Evolutionary conservation across 2,329 filamentous ascomycete genomes (phyloP), one percentile per base, ranked within the genome.

Genomic region (Cyphellophora attinorum): DNA sequence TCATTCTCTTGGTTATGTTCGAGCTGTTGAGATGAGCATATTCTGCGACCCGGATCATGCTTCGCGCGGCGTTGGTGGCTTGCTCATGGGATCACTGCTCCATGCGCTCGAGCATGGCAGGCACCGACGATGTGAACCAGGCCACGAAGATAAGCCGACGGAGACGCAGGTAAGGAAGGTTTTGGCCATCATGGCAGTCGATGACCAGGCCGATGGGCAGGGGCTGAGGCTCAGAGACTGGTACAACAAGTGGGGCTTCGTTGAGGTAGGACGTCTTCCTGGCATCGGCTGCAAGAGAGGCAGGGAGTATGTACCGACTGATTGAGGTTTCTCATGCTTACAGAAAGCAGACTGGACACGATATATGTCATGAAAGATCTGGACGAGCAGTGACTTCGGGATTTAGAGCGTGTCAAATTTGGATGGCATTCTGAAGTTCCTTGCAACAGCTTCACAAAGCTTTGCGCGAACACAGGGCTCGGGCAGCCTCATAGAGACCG

Each of bases 11-110:
- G 56, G 56, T 2, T 64, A 63, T 39, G 55, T 51, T 10, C 51
- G 59, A 5, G 60, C 60, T 0, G 60, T 61, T 6, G 60, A 64
- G 39, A 44, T 63, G 5, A 53, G 52, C 1, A 44, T 64, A 10
- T 62, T 61, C 37, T 52, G 60, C 30, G 57, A 58, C 38, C 57
- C 53, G 1, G 50, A 54, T 0, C 39, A 60, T 28, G 51, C 45
- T 11, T 46, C 42, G 2, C 46, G 41, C 12, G 53, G 55, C 3
- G 45, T 61, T 19, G 61, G 60, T 4, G 49, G 54, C 3, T 33
- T 18, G 21, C 40, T 63, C 12, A 44, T 63, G 8, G 38, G 37
- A 11, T 42, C 42, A 25, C 31, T 62, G 2, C 19, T 61, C 28
- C 46, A 46, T 2, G 28, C 45, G n/a, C 42, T 60, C 5, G 44